These are phyloP conservation scores for Exophiala phaeomuriformis DNA, from an alignment of 2,329 filamentous ascomycete genomes.

Conservation along the genomic window DNA sequence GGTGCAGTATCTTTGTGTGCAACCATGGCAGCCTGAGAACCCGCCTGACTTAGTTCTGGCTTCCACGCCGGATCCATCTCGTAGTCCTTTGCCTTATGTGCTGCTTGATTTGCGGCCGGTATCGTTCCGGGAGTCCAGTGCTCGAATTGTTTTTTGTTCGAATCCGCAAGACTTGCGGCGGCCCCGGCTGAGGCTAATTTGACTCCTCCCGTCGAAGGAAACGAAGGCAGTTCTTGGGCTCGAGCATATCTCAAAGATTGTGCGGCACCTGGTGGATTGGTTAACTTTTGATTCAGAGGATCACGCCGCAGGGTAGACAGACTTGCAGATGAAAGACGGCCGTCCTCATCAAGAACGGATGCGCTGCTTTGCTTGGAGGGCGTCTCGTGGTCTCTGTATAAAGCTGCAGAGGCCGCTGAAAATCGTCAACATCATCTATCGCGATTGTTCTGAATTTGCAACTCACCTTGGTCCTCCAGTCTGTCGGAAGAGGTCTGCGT, in stretches of 20 bases:
- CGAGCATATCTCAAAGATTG: constrained; percentile 63
- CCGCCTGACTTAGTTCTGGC: constrained; percentile 56
- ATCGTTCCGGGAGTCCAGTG: constrained; percentile 59
- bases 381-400: constrained; percentile 44
- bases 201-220: constrained; percentile 55
- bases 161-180: constrained; percentile 67
- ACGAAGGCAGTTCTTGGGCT: constrained; percentile 66
- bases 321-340: constrained; percentile 53
- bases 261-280: constrained; percentile 46
- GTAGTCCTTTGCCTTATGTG: constrained; percentile 53
- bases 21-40: constrained; percentile 66
- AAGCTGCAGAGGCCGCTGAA: constrained; percentile 53
- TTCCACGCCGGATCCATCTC: constrained; percentile 57
- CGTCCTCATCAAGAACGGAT: constrained; percentile 43
- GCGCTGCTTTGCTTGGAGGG: constrained; percentile 26
- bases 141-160: constrained; percentile 58
- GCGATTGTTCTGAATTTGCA: background rate
- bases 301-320: constrained; percentile 28
- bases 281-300: constrained; percentile 13
- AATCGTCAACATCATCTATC: constrained; percentile 6
- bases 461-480: constrained; percentile 35
- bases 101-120: constrained; percentile 54
- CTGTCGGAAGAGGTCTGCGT: constrained; percentile 23
- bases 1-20: constrained; percentile 51
- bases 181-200: constrained; percentile 59